Evolutionary conservation across 108 stramenopile species (phyloP), one percentile per base, ranked within the genome.

Genomic region (Skeletonema marinoi): DNA sequence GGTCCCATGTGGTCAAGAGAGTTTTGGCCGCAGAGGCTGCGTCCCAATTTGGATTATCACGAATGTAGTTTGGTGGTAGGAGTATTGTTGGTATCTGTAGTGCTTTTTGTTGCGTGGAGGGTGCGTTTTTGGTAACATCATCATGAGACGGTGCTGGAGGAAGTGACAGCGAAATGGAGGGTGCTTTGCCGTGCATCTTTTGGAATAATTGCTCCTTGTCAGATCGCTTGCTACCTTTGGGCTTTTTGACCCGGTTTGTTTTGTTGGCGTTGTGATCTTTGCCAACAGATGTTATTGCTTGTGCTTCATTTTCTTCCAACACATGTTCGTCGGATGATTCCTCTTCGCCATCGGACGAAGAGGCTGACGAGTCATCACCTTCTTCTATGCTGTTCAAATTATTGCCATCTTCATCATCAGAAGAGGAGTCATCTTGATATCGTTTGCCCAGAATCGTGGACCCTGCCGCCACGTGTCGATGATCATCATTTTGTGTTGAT

Each of bases 11-110:
- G 2, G 44, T 1, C 2, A 82, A 58, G n/a, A 82, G 63, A 6
- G 9, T 32, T 60, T 32, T 13, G 5, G 81, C 81, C 33, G 60
- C 71, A 0, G 74, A 51, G 3, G 69, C 36, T 31, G 65, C 21
- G 17, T 72, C 44, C 32, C 58, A 68, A 59, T 72, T 61, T 6
- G 78, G 78, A 62, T 79, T 72, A 16, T 67, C 60, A 61, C 78
- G 78, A 14, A 73, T 58, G 58, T 68, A 79, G 19, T 67, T 72
- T 17, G 41, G 46, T 19, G 79, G 79, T 1, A 80, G 73, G 1
- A 80, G 59, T 32, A 74, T 54, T 25, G 32, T 74, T 25, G 79
- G 79, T 64, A 80, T 70, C 51, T 73, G 39, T 7, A 80, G 12
- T 17, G 73, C 67, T 30, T 50, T 46, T 60, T 39, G 32, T 63